Conservation (phyloP, 345 rosid species). For the Durio zibethinus region DNA sequence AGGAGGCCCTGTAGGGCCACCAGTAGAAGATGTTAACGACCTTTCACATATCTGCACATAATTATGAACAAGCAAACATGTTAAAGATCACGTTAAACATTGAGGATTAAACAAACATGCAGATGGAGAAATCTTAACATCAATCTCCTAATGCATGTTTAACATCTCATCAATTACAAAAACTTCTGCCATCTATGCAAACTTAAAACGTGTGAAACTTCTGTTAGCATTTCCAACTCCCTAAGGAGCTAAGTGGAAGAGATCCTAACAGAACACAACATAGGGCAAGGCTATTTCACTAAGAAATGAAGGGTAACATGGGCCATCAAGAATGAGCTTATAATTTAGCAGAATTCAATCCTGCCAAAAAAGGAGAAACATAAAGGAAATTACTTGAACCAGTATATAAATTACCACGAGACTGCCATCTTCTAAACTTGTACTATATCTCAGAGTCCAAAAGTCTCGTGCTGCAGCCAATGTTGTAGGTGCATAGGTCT, state of each 20-base stretch:
- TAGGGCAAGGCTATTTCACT: not conserved
- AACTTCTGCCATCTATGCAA: not conserved
- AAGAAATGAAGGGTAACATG: not conserved
- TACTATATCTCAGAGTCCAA: constrained; percentile 87
- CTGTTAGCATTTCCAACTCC: not conserved
- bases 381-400: not conserved
- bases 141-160: not conserved
- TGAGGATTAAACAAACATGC: not conserved
- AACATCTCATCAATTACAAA: not conserved
- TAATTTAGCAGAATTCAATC: not conserved
- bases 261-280: not conserved
- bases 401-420: constrained; percentile 51
- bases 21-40: constrained; percentile 74
- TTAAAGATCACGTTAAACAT: not conserved
- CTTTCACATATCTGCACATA: constrained; percentile 80
- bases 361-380: not conserved
- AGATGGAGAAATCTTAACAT: not conserved
- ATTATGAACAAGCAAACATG: not conserved
- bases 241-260: not conserved
- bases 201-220: not conserved
- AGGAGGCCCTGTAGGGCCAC: constrained; percentile 81
- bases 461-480: constrained; percentile 93
- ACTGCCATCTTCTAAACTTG: constrained; percentile 92
- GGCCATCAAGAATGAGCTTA: not conserved
- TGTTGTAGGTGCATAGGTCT: constrained; percentile 93